Evolutionary conservation across 768 basidiomycete genomes (phyloP).

Genomic region (Pseudohyphozyma bogoriensis): DNA sequence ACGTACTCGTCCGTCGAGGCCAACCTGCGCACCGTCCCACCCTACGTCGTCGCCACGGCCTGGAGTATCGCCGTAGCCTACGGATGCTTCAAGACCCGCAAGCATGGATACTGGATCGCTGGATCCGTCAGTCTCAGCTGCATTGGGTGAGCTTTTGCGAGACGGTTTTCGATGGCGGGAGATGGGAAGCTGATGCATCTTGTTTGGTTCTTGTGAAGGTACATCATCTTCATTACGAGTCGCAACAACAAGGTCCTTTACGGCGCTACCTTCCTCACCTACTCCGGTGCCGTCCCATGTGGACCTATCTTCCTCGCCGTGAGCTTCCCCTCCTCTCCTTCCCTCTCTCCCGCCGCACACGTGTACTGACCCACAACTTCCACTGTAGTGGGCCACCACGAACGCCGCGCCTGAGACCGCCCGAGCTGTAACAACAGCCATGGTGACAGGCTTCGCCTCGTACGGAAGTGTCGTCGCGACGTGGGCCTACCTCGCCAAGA

Average conservation of each 20-base stretch:
- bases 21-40: constrained; percentile 69
- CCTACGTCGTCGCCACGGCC: constrained; percentile 61
- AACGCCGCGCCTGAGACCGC: constrained; percentile 10
- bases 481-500: constrained; percentile 20
- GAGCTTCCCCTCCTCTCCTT: not conserved
- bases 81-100: constrained; percentile 51
- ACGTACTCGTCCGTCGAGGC: constrained; percentile 50
- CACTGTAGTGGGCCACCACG: constrained; percentile 10
- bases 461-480: constrained; percentile 13
- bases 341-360: constrained; percentile 9
- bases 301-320: constrained; percentile 23
- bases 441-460: constrained; percentile 9
- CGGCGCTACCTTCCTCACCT: constrained; percentile 29
- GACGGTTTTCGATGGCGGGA: too few relatives aligned
- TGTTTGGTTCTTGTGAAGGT: not conserved
- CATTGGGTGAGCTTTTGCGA: not conserved
- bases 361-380: not conserved
- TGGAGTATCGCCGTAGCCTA: constrained; percentile 46
- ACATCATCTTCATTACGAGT: constrained; percentile 17
- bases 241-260: constrained; percentile 18
- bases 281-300: constrained; percentile 22
- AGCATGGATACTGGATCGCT: constrained; percentile 43
- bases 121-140: constrained; percentile 7
- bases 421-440: constrained; percentile 16
- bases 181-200: not conserved